These are phyloP conservation scores for Aspergillus olivimuriae DNA, from an alignment of 495 filamentous ascomycete genomes.

Conservation along the genomic window DNA sequence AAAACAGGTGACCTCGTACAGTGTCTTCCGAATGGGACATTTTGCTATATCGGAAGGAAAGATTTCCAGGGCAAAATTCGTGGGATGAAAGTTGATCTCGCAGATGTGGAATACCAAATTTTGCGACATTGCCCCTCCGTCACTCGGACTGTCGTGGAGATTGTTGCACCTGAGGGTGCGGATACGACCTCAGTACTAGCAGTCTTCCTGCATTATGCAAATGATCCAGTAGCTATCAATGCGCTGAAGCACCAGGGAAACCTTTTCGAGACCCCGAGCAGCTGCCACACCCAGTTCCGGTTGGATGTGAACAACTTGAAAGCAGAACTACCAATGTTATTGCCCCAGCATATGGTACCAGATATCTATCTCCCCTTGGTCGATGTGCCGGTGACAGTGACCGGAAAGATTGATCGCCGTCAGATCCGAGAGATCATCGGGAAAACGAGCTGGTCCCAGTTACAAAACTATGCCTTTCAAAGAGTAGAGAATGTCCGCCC, in stretches of 20 bases:
- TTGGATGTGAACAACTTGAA: neutral
- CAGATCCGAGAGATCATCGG: neutral
- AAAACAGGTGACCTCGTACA: conserved; percentile 29
- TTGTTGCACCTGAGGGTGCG: neutral
- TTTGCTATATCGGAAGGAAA: conserved; percentile 16
- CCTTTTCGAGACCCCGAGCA: neutral
- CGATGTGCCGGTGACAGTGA: neutral
- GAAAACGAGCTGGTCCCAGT: neutral
- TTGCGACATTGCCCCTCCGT: neutral
- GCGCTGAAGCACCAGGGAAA: neutral
- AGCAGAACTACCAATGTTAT: neutral
- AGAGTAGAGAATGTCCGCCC: neutral
- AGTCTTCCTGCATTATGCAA: neutral
- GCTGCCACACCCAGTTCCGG: neutral
- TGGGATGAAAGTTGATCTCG: conserved; percentile 15
- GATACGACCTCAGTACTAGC: neutral
- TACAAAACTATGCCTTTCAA: neutral
- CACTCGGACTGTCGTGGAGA: neutral
- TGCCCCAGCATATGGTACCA: neutral
- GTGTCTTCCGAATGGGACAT: conserved; percentile 18
- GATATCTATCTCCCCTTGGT: neutral
- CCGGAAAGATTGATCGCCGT: neutral
- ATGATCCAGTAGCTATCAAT: neutral
- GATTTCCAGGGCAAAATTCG: conserved; percentile 43
- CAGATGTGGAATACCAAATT: neutral